A percentile compares a stretch with the other conserved stretches of the same genome.
phyloP scores from a whole-genome alignment of 805 yeast species.

The Torulaspora quercuum region DNA sequence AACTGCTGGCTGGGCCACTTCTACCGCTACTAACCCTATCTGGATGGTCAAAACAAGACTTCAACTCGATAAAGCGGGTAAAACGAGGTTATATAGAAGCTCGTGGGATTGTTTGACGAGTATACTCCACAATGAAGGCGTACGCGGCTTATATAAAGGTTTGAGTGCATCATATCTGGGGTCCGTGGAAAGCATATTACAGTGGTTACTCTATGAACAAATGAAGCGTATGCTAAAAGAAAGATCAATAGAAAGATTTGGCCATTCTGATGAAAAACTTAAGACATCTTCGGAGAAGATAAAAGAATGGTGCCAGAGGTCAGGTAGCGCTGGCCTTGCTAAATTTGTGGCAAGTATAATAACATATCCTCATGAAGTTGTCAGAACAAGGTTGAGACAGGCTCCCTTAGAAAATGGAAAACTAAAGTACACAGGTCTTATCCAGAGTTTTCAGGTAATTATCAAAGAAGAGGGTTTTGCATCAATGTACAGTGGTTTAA shows the following conservation, averaged over 20 bases:
- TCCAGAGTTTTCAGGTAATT: conserved; percentile 83
- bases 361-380: conserved; percentile 97
- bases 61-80: conserved; percentile 77
- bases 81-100: conserved; percentile 62
- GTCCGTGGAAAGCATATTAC: conserved; percentile 85
- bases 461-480: conserved; percentile 87
- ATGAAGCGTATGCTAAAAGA: conserved; percentile 70
- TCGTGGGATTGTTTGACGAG: conserved; percentile 79
- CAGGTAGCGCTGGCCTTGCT: conserved; percentile 97
- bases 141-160: conserved; percentile 81
- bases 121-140: conserved; percentile 72
- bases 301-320: conserved; percentile 89
- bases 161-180: conserved; percentile 92
- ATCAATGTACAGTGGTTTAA: conserved; percentile 95
- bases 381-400: conserved; percentile 91
- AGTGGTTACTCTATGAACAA: conserved; percentile 95
- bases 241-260: conserved; percentile 42
- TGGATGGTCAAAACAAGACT: conserved; percentile 95
- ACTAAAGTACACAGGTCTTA: conserved; percentile 83
- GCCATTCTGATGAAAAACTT: conserved; percentile 35
- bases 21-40: conserved; percentile 96
- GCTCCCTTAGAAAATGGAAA: conserved; percentile 79
- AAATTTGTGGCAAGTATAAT: conserved; percentile 87
- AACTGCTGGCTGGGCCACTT: conserved; percentile 87
- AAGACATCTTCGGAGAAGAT: conserved; percentile 55